Percentiles rank a stretch among this genome's conserved stretches.
Conservation (phyloP, 495 filamentous ascomycete species). For the Penicillium crystallinum region DNA sequence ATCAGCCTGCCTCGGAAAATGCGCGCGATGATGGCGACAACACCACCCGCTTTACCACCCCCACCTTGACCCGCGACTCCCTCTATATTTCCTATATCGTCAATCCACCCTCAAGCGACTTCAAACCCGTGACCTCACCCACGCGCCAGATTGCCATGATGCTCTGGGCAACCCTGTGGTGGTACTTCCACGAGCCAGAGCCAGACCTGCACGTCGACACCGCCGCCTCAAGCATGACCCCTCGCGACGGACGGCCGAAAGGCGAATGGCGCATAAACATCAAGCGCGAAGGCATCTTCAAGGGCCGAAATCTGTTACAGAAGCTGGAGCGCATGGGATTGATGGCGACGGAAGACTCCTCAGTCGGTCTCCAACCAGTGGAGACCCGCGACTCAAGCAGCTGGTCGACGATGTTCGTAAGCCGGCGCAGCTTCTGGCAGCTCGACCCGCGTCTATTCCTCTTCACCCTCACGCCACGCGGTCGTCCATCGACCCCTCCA, state of each 20-base stretch:
- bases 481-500: slow-evolving; percentile 36
- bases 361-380: slow-evolving; percentile 56
- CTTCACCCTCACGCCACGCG: slow-evolving; percentile 69
- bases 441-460: slow-evolving; percentile 80
- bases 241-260: slow-evolving; percentile 63
- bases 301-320: slow-evolving; percentile 72
- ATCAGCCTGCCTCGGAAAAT: slow-evolving; percentile 5
- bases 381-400: slow-evolving; percentile 56
- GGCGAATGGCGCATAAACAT: slow-evolving; percentile 88
- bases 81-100: slow-evolving; percentile 90
- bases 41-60: slow-evolving; percentile 55
- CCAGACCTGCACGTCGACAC: slow-evolving; percentile 52
- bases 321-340: slow-evolving; percentile 93
- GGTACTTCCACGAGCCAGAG: slow-evolving; percentile 80
- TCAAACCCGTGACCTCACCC: slow-evolving; percentile 70
- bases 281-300: slow-evolving; percentile 79
- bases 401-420: slow-evolving; percentile 80
- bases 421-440: slow-evolving; percentile 84
- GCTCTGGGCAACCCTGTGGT: slow-evolving; percentile 90
- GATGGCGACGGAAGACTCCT: slow-evolving; percentile 68
- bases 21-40: slow-evolving; percentile 18
- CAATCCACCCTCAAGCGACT: slow-evolving; percentile 71
- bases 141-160: slow-evolving; percentile 90
- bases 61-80: slow-evolving; percentile 71
- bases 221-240: slow-evolving; percentile 58